These are phyloP conservation scores for Cardamine occulta DNA, from an alignment of 345 rosid genomes.

Conservation along the genomic window DNA sequence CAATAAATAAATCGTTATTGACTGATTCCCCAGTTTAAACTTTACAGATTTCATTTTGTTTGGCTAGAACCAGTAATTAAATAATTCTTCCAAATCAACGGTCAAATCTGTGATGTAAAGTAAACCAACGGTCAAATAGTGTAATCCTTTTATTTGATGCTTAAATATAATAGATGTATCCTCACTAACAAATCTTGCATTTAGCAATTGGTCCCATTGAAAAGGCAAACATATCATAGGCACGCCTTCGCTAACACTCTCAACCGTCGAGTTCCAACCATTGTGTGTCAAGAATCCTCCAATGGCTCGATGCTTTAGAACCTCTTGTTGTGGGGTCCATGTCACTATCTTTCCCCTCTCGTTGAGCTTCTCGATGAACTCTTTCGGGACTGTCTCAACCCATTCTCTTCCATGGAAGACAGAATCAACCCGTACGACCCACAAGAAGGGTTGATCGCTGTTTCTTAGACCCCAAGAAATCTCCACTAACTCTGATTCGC, in stretches of 20 bases:
- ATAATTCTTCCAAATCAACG: no score
- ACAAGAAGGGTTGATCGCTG: conserved; percentile 51
- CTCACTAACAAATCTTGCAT: conserved; percentile 36
- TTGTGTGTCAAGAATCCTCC: conserved; percentile 42
- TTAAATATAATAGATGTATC: not conserved
- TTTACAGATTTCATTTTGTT: no score
- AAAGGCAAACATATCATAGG: conserved; percentile 42
- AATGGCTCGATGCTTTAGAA: conserved; percentile 36
- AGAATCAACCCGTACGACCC: conserved; percentile 46
- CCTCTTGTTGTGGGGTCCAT: conserved; percentile 39
- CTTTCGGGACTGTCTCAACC: conserved; percentile 9
- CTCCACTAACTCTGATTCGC: conserved; percentile 46
- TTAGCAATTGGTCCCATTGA: conserved; percentile 26
- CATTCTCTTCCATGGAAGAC: conserved; percentile 12
- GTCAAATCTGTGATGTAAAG: no score
- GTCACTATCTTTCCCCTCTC: conserved; percentile 48
- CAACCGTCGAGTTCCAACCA: conserved; percentile 44
- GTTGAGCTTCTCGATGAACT: conserved; percentile 21
- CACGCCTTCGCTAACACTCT: conserved; percentile 38
- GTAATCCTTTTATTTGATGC: not conserved
- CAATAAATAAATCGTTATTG: not conserved
- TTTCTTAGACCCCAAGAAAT: conserved; percentile 53
- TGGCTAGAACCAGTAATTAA: no score
- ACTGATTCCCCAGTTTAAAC: not conserved
- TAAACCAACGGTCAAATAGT: not conserved